Conservation (phyloP, 2,329 filamentous ascomycete species). For the Alternaria rosae region DNA sequence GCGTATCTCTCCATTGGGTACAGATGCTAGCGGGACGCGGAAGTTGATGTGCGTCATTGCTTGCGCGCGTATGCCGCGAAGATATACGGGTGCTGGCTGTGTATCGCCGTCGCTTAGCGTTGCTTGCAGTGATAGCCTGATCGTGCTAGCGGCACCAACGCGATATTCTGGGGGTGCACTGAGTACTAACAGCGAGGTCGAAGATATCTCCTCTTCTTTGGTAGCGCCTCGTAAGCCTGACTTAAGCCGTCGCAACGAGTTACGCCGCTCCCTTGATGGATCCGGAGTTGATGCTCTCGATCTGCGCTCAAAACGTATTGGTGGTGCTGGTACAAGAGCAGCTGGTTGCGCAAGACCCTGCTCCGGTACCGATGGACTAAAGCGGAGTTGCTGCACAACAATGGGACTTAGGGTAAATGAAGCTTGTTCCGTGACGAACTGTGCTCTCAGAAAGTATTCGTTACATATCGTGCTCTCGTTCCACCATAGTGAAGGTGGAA, state of each 20-base stretch:
- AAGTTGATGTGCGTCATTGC: slow-evolving; percentile 20
- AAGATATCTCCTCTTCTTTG: slow-evolving; percentile 16
- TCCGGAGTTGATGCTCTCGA: slow-evolving; percentile 20
- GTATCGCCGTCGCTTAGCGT: slow-evolving; percentile 5
- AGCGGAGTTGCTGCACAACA: slow-evolving; percentile 26
- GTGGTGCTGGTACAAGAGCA: slow-evolving; percentile 8
- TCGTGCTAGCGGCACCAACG: slow-evolving; percentile 16
- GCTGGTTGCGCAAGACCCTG: neutral
- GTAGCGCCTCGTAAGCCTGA: slow-evolving; percentile 9
- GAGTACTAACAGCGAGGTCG: slow-evolving; percentile 24
- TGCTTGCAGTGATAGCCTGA: slow-evolving; percentile 25
- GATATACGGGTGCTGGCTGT: slow-evolving; percentile 20
- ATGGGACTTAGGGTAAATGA: slow-evolving; percentile 25
- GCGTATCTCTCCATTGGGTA: slow-evolving; percentile 14
- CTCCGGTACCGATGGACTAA: slow-evolving; percentile 26
- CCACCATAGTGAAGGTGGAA: slow-evolving; percentile 31
- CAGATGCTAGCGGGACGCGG: slow-evolving; percentile 20
- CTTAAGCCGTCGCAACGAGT: slow-evolving; percentile 16
- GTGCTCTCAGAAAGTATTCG: slow-evolving; percentile 31
- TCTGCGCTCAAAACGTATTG: slow-evolving; percentile 22
- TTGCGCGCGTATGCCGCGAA: slow-evolving; percentile 31
- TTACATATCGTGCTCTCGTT: slow-evolving; percentile 22
- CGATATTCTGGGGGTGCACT: slow-evolving; percentile 19
- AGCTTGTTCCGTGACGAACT: slow-evolving; percentile 18
- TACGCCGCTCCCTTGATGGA: slow-evolving; percentile 6